A percentile compares a stretch with the other conserved stretches of the same genome.
Evolutionary conservation across 352 stramenopile species (phyloP).

Genomic region (Stramenopiles sp.): DNA sequence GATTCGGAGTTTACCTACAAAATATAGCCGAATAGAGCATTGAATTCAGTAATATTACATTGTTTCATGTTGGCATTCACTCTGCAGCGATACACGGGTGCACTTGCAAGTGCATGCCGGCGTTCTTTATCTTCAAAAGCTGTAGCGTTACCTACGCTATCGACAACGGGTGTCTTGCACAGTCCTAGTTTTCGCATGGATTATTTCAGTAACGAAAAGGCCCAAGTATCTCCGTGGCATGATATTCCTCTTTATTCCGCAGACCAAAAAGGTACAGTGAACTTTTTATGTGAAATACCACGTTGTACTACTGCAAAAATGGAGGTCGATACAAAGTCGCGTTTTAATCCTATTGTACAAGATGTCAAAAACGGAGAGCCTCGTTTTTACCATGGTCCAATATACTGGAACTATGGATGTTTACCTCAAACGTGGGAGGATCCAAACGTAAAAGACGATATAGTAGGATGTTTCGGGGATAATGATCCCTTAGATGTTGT

Average conservation of each 20-base stretch:
- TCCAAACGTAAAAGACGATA: constrained; percentile 58
- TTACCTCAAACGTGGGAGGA: constrained; percentile 98
- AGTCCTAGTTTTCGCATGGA: no score
- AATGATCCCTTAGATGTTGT: constrained; percentile 94
- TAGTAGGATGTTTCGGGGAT: constrained; percentile 59
- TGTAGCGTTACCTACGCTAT: no score
- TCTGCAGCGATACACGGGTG: no score
- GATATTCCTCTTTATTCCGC: constrained; percentile 10
- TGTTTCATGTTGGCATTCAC: no score
- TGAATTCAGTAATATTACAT: no score
- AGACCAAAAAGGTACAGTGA: constrained; percentile 27
- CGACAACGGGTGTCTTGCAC: no score
- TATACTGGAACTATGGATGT: constrained; percentile 80
- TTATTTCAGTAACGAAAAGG: no score
- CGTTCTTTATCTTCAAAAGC: no score
- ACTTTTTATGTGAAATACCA: constrained; percentile 73
- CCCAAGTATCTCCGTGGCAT: constrained; percentile 12
- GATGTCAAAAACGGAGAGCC: constrained; percentile 88
- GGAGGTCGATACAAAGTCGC: constrained; percentile 52
- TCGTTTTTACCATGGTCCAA: constrained; percentile 26
- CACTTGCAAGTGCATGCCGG: no score
- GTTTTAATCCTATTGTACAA: constrained; percentile 72
- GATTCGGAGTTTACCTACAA: no score
- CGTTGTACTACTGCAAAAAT: constrained; percentile 42
- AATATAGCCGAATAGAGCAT: no score